Evolutionary conservation across 306 rosid genomes (phyloP).

Genomic region (Citrullus amarus): DNA sequence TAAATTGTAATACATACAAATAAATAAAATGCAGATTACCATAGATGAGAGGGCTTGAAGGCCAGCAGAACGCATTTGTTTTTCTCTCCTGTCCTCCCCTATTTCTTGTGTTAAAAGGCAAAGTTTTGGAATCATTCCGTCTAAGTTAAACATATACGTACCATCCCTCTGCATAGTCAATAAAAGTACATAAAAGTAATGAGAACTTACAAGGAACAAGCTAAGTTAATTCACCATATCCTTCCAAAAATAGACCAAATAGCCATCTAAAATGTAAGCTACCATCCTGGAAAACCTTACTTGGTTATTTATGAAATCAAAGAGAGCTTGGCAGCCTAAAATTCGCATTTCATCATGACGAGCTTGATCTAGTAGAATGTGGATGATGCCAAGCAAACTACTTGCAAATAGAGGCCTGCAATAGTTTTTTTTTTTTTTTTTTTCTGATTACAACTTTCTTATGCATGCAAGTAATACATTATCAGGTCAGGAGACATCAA

Average conservation of each 20-base stretch:
- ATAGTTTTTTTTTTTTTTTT: neutral
- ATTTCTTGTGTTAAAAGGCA: slow-evolving; percentile 79
- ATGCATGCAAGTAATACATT: neutral
- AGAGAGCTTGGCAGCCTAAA: slow-evolving; percentile 75
- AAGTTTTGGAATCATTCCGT: slow-evolving; percentile 65
- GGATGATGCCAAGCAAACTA: slow-evolving; percentile 78
- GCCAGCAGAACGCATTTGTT: slow-evolving; percentile 47
- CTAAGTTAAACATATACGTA: slow-evolving; percentile 67
- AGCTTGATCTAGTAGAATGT: slow-evolving; percentile 79
- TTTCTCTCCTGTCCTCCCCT: slow-evolving; percentile 55
- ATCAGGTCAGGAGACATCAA: neutral
- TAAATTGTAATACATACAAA: neutral
- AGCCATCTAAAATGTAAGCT: neutral
- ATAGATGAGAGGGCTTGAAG: slow-evolving; percentile 75
- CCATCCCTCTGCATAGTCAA: slow-evolving; percentile 56
- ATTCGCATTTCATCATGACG: slow-evolving; percentile 79
- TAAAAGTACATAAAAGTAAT: neutral
- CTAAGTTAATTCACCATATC: neutral
- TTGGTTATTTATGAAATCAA: slow-evolving; percentile 85
- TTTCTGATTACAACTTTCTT: neutral
- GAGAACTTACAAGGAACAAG: neutral
- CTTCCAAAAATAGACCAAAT: neutral
- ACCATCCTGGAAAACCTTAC: slow-evolving; percentile 26
- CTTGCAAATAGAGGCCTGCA: slow-evolving; percentile 79
- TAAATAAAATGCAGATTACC: slow-evolving; percentile 32